phyloP scores from a whole-genome alignment of 371 early-diverging fungal genomes.

The Rhizopus delemar region DNA sequence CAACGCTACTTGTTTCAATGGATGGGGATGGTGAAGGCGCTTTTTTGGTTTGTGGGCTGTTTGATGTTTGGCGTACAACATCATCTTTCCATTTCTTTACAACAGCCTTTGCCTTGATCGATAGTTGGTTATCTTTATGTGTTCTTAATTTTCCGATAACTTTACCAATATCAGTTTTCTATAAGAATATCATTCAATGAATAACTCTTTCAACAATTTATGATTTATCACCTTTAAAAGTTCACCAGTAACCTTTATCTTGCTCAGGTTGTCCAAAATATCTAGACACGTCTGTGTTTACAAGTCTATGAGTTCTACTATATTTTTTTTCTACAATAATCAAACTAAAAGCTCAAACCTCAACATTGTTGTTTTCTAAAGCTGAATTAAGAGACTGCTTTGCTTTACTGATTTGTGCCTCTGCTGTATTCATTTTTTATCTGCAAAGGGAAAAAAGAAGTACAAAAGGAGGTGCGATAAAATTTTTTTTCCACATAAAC shows the following conservation, averaged over 20 bases:
- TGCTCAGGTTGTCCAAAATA: slow-evolving; percentile 21
- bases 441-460: too few species aligned
- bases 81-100: slow-evolving; percentile 85
- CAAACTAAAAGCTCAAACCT: slow-evolving; percentile 10
- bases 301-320: neutral
- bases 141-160: slow-evolving; percentile 73
- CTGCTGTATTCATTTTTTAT: slow-evolving; percentile 16
- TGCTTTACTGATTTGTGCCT: slow-evolving; percentile 30
- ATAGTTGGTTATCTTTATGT: slow-evolving; percentile 60
- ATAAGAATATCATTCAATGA: neutral
- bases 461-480: too few species aligned
- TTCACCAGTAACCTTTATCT: slow-evolving; percentile 29
- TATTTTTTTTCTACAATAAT: neutral
- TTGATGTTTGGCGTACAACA: slow-evolving; percentile 36
- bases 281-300: slow-evolving; percentile 23
- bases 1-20: neutral
- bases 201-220: neutral
- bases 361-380: slow-evolving; percentile 24
- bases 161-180: slow-evolving; percentile 81
- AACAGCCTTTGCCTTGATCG: slow-evolving; percentile 63
- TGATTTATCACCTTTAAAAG: slow-evolving; percentile 28
- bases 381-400: slow-evolving; percentile 27
- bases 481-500: too few species aligned
- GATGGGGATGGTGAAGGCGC: neutral
- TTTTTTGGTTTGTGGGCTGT: neutral